These are phyloP conservation scores for Suillus subaureus DNA, from an alignment of 768 basidiomycete species.

Conservation along the genomic window DNA sequence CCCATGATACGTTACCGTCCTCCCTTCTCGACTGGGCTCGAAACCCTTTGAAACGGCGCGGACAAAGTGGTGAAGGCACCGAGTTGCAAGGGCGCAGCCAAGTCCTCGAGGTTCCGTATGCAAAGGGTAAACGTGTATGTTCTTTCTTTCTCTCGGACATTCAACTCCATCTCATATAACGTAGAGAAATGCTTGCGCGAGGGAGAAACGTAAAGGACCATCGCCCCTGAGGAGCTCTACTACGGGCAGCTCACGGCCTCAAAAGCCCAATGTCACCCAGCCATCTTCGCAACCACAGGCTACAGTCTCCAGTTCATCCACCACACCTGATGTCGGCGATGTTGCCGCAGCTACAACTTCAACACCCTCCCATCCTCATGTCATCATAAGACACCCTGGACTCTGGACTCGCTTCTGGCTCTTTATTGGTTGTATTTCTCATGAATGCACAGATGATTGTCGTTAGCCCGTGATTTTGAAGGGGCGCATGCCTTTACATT, in stretches of 20 bases:
- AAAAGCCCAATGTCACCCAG: not conserved
- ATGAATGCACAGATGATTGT: not conserved
- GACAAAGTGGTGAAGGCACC: not conserved
- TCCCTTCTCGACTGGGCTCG: not conserved
- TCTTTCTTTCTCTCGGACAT: not conserved
- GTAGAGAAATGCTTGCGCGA: not conserved
- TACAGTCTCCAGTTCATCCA: not conserved
- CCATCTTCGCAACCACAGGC: not conserved
- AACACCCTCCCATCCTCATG: not conserved
- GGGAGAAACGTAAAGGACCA: not conserved
- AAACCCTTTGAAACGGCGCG: not conserved
- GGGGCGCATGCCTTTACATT: not conserved
- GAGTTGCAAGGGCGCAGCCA: not conserved
- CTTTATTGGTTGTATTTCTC: not conserved
- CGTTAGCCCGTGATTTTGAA: not conserved
- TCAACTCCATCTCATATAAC: not conserved
- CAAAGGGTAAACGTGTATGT: not conserved
- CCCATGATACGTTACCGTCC: not conserved
- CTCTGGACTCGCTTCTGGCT: not conserved
- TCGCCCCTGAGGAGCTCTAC: not conserved
- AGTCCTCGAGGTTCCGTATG: not conserved
- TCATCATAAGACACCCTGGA: not conserved
- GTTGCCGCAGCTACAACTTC: not conserved
- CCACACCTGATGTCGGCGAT: not conserved
- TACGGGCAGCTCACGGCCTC: not conserved